Conservation (phyloP, 2,329 filamentous ascomycete species). For the Ophiostoma pallidulum region DNA sequence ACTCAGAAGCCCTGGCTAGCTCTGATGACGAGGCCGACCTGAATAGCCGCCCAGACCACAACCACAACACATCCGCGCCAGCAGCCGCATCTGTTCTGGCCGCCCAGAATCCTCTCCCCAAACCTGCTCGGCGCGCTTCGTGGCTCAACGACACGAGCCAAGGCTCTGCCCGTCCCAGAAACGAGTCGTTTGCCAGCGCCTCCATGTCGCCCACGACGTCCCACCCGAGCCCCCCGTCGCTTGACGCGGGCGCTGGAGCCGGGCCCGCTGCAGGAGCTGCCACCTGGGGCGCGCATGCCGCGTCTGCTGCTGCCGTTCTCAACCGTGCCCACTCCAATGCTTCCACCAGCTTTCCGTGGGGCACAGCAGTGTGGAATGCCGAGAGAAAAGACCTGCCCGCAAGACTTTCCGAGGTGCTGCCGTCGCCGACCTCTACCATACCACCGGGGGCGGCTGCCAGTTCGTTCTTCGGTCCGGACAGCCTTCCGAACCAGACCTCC, state of each 20-base stretch:
- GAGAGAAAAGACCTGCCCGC: slow-evolving; percentile 70
- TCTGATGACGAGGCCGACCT: slow-evolving; percentile 85
- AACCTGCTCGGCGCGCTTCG: slow-evolving; percentile 62
- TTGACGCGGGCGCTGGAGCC: slow-evolving; percentile 43
- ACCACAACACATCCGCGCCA: neutral
- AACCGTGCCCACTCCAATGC: slow-evolving; percentile 35
- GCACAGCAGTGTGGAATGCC: slow-evolving; percentile 72
- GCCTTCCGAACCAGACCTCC: slow-evolving; percentile 38
- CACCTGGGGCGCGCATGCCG: slow-evolving; percentile 46
- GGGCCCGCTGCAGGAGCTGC: neutral
- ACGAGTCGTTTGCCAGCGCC: slow-evolving; percentile 65
- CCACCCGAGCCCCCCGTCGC: slow-evolving; percentile 69
- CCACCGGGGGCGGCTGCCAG: slow-evolving; percentile 34
- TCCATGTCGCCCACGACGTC: slow-evolving; percentile 69
- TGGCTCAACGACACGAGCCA: slow-evolving; percentile 81
- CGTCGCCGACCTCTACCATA: slow-evolving; percentile 59
- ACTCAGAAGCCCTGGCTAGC: slow-evolving; percentile 86
- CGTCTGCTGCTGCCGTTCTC: slow-evolving; percentile 36
- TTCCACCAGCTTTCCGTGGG: slow-evolving; percentile 55
- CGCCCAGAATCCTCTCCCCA: slow-evolving; percentile 28
- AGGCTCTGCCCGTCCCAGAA: slow-evolving; percentile 52
- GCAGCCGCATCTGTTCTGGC: slow-evolving; percentile 16
- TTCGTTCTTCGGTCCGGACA: slow-evolving; percentile 42
- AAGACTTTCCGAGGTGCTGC: slow-evolving; percentile 63
- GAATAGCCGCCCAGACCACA: slow-evolving; percentile 38